Base-by-base conservation (phyloP, 176 grass and related monocot genomes). In the Oryza rufipogon region DNA sequence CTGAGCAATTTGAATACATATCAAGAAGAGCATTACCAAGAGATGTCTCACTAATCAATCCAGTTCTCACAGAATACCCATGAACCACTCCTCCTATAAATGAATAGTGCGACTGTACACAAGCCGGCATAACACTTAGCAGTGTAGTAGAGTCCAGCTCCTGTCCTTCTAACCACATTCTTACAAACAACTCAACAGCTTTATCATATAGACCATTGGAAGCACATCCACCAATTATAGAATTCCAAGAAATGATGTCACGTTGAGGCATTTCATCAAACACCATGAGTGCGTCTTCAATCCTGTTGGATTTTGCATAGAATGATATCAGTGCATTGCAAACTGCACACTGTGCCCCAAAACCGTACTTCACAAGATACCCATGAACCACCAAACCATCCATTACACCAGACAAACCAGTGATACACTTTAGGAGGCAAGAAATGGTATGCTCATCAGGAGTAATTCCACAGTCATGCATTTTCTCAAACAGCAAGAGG, bases 201-300 rank as follows among this genome's bases (percentile, higher is more conserved):
- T 78, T 82, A 23, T 26, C 66, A 7, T 78, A 72, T 73, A 91
- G 76, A 48, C 87, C 75, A 82, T 93, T 98, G 60, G 86, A 95
- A 74, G 81, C 56, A 64, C 80, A 93, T 9, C 92, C 90, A 72
- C 75, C 88, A 34, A 98, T 93, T 42, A 91, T 38, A 73, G 91
- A 93, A 80, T 98, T 98, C 90, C 90, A 95, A 83, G 95, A 95
- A 64, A 97, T 91, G 64, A 86, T 33, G 88, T 97, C 92, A 28
- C 12, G 88, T 22, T 85, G 78, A 64, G 87, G 91, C 89, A 98
- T 95, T 93, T 85, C 39, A 74, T 88, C 80, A 46, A 97, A 97
- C 64, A 93, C 26, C 19, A 76, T n/a, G 32, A 91, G 9, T 74
- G 92, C 92, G 17, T 75, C 70, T 36, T 81, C 76, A 74, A 88